phyloP scores from a whole-genome alignment of 1,139 yeast species.

The Petasospora rhodanensis region DNA sequence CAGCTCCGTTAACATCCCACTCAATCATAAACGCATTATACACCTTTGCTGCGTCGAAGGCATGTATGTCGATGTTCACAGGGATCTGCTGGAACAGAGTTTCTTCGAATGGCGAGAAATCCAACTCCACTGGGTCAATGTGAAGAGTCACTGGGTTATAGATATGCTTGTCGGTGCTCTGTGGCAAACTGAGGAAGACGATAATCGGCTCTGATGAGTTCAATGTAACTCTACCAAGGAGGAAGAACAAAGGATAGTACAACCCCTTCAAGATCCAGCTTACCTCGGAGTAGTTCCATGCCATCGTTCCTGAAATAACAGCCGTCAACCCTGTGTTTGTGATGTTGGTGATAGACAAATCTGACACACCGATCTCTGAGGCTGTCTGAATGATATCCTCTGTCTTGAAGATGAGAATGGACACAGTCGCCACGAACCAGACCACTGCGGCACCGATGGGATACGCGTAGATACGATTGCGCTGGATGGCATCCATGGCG shows the following conservation, averaged over 20 bases:
- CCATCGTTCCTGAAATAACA: conserved; percentile 8
- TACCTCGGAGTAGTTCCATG: conserved; percentile 16
- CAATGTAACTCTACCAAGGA: conserved; percentile 6
- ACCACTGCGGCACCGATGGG: too few relatives aligned
- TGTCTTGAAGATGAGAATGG: too few relatives aligned
- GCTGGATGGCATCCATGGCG: too few relatives aligned
- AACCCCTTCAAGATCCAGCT: conserved; percentile 8
- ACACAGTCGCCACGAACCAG: too few relatives aligned
- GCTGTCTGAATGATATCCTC: too few relatives aligned
- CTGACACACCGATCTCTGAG: too few relatives aligned
- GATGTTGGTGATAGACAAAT: conserved; percentile 9
- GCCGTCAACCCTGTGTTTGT: conserved; percentile 14
- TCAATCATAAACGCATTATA: too few relatives aligned
- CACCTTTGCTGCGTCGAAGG: background rate
- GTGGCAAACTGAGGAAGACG: conserved; percentile 11
- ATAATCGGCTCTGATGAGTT: conserved; percentile 5
- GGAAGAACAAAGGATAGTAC: conserved; percentile 5
- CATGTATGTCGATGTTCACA: background rate
- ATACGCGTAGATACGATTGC: too few relatives aligned
- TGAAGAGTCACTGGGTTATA: background rate
- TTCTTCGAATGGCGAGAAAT: background rate
- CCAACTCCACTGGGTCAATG: background rate
- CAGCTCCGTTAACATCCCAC: too few relatives aligned
- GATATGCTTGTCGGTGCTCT: background rate
- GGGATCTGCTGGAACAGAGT: too few relatives aligned